A percentile compares a stretch with the other conserved stretches of the same genome.
Conservation (phyloP, 805 yeast genomes). For the Tetrapisispora arboricola region DNA sequence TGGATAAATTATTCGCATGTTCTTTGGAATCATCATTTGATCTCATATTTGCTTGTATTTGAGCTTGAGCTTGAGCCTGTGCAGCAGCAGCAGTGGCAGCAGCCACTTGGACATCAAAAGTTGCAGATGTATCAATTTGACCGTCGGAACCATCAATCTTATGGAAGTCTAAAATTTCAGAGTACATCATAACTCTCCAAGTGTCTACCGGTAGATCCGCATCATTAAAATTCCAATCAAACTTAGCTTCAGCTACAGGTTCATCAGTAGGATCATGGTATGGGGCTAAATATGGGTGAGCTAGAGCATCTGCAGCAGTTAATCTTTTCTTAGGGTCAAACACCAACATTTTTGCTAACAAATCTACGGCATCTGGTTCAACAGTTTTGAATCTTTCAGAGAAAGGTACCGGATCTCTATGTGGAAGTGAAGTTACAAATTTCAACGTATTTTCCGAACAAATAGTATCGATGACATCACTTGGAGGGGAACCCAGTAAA, state of each 20-base stretch:
- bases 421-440: conserved; percentile 89
- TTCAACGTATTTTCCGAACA: conserved; percentile 91
- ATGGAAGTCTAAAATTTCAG: conserved; percentile 92
- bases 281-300: conserved; percentile 86
- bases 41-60: conserved; percentile 13
- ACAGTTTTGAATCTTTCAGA: conserved; percentile 68
- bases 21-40: neutral
- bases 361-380: conserved; percentile 79
- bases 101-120: conserved; percentile 30
- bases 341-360: conserved; percentile 80
- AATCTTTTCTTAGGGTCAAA: conserved; percentile 93
- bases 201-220: conserved; percentile 96
- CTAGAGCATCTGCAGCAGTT: conserved; percentile 81
- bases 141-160: conserved; percentile 53
- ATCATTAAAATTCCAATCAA: conserved; percentile 97
- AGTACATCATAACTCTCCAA: conserved; percentile 99
- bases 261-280: conserved; percentile 97
- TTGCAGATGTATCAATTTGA: conserved; percentile 27
- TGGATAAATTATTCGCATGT: neutral
- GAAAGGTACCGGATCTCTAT: conserved; percentile 85
- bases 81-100: conserved; percentile 31
- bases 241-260: conserved; percentile 84
- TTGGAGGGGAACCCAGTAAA: conserved; percentile 90
- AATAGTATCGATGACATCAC: conserved; percentile 90
- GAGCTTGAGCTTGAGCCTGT: conserved; percentile 26